Base-by-base conservation (phyloP, 352 stramenopile species). In the Globisporangium spiculum region DNA sequence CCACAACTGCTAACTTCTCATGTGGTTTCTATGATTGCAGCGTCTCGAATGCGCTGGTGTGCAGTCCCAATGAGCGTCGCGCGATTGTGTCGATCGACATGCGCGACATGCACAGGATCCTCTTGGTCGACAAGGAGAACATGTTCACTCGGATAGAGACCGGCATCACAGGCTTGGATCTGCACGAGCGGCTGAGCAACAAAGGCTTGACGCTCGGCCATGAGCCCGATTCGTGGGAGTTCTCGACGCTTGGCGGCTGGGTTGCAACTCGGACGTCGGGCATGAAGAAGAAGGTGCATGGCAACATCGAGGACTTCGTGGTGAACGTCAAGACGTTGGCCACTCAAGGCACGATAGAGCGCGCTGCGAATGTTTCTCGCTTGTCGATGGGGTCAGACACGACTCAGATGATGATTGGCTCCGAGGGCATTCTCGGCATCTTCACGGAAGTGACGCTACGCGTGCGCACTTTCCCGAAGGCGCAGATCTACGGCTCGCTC, bases 201-300 rank as follows among this genome's bases (percentile, higher is more conserved):
- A 78, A 83, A 7, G 94, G 93, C 20, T 86, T 97, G 22, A 98
- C 93, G 30, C 84, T 98, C 27, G 94, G 94, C 5, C 94, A 98
- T 69, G 91, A 98, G 65, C 94, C 94, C 0, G 93, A 98, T 69
- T 97, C 89, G 62, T 92, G 91, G 75, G 94, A 98, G 76, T 98
- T 98, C 65, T 97, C 90, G 41, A 98, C 93, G 2, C 77, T 98
- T 4, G 93, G 93, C 26, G 93, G 94, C 41, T 98, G 91, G 91
- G 86, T 98, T 50, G 93, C 94, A 0, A 98, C 93, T 3, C 90
- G 91, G 68, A 91, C 93, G 22, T 98, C 92, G 2, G 94, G 93
- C 9, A 98, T 98, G 94, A 98, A 98, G 77, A 95, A 97, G 75
- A 97, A 97, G 66, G 81, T 78, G 41, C 98, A 98, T 68, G 94